These are phyloP conservation scores for Boletus mariae DNA, from an alignment of 1,284 basidiomycete species.

Conservation along the genomic window DNA sequence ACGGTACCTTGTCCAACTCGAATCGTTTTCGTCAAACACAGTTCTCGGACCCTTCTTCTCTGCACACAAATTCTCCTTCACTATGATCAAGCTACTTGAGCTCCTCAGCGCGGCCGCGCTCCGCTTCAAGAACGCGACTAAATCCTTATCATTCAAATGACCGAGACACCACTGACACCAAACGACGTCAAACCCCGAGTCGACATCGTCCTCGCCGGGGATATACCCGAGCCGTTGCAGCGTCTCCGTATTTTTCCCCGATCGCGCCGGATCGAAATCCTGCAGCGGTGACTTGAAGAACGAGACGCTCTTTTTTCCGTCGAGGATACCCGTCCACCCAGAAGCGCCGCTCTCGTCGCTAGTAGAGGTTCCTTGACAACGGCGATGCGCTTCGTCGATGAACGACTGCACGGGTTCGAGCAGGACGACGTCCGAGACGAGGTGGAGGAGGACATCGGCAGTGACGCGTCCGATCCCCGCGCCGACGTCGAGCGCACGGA, in stretches of 20 bases:
- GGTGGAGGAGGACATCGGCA: conserved; percentile 76
- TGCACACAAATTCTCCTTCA: conserved; percentile 89
- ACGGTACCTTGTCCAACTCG: conserved; percentile 78
- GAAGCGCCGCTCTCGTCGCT: conserved; percentile 17
- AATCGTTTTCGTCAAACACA: conserved; percentile 84
- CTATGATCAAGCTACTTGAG: conserved; percentile 61
- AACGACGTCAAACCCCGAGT: conserved; percentile 69
- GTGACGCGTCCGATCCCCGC: conserved; percentile 92
- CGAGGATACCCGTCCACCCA: conserved; percentile 67
- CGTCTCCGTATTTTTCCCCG: conserved; percentile 41
- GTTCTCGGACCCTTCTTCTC: conserved; percentile 57
- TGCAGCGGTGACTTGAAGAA: conserved; percentile 79
- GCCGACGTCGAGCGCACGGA: conserved; percentile 83
- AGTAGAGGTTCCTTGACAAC: conserved; percentile 35
- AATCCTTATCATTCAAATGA: conserved; percentile 76
- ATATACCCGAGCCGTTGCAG: conserved; percentile 59
- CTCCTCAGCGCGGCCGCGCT: conserved; percentile 55
- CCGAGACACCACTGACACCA: conserved; percentile 97
- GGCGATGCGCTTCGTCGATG: conserved; percentile 63
- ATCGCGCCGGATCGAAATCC: conserved; percentile 62
- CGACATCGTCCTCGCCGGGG: conserved; percentile 43
- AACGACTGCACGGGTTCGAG: conserved; percentile 84
- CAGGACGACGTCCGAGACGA: conserved; percentile 81
- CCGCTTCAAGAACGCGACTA: conserved; percentile 71
- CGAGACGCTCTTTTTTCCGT: conserved; percentile 71